These are phyloP conservation scores for Colletotrichum sp. DNA, from an alignment of 2,329 filamentous ascomycete species.

Conservation along the genomic window DNA sequence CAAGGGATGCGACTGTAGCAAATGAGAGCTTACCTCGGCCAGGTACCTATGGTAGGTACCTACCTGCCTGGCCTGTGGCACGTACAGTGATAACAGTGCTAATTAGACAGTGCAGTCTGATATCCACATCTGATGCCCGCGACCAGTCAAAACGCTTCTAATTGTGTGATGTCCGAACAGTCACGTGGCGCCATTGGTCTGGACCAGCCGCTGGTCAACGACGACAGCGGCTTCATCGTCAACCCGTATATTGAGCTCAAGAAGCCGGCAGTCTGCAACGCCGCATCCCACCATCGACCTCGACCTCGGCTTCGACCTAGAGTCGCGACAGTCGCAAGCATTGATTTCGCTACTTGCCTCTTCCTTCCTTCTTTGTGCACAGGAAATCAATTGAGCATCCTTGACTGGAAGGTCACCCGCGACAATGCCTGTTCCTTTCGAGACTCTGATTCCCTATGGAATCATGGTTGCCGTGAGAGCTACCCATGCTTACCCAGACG, in stretches of 20 bases:
- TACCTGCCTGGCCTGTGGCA: background rate
- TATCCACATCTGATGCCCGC: background rate
- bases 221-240: background rate
- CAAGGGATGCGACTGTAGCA: background rate
- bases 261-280: background rate
- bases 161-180: background rate
- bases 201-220: background rate
- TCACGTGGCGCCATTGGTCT: background rate
- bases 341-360: background rate
- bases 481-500: slow-evolving; percentile 27
- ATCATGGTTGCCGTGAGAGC: slow-evolving; percentile 63
- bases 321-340: background rate
- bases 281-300: background rate
- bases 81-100: background rate
- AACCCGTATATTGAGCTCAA: background rate
- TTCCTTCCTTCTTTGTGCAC: background rate
- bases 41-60: background rate
- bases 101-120: background rate
- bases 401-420: slow-evolving; percentile 21
- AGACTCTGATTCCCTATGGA: slow-evolving; percentile 67
- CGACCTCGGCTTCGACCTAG: background rate
- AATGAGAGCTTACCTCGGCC: background rate
- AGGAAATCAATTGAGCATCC: slow-evolving; percentile 18
- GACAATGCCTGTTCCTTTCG: slow-evolving; percentile 68
- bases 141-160: background rate